Evolutionary conservation across 805 yeast genomes (phyloP), one percentile per base, ranked within the genome.

Genomic region (Cephaloascus fragrans): DNA sequence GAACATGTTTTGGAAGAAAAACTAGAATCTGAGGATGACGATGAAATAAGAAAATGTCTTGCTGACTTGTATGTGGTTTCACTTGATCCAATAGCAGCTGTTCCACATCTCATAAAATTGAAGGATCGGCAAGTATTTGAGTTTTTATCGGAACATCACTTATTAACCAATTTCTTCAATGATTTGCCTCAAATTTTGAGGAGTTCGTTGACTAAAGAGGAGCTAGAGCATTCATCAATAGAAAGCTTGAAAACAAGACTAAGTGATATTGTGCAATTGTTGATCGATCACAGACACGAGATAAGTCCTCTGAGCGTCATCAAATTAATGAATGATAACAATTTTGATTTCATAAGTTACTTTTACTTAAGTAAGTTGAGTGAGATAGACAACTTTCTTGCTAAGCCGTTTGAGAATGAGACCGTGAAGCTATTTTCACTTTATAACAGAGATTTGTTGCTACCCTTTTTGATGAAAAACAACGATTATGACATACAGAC

Each of bases 221-320:
- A 70, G 16, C 44, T 75, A 2, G 49, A 55, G 8, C 51, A 55
- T 3, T 52, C 69, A 3, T 65, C 80, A 1, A 54, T 75, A 2
- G 57, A 56, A 1, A 56, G 62, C 4, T 44, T 81, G 2, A 56
- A 62, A 18, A 50, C 52, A 1, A 58, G 57, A 18, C 51, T 83
- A 4, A 37, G 44, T 2, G 71, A 69, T 14, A 57, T 78, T 1
- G 61, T 85, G 4, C 55, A 64, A 3, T 59, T 84, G 4, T 60
- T 86, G 23, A 80, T 81, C 3, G 75, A 72, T 9, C 75, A 75
- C 37, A 64, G 86, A 34, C 83, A 80, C 47, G 87, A 83, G 48
- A 58, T 89, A 3, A 45, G 67, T 2, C 83, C 95, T 0, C 47
- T 51, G 1, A 53, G 59, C 2, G 62, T 90, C 0, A 56, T 86